Percentiles rank a stretch among this genome's conserved stretches.
These are phyloP conservation scores for Candida awuae DNA, from an alignment of 805 yeast genomes.

Conservation along the genomic window DNA sequence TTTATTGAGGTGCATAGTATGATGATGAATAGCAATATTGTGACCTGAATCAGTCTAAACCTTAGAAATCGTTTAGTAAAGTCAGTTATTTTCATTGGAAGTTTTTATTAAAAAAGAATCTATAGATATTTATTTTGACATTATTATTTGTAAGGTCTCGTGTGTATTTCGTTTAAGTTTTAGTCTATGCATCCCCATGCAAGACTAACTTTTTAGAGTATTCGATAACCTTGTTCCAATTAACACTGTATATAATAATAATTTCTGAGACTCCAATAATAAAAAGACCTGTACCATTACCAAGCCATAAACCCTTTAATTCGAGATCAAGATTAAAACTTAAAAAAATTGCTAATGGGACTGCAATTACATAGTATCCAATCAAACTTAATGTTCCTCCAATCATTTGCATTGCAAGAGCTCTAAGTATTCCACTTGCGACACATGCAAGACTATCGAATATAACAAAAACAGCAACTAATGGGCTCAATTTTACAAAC, in stretches of 20 bases:
- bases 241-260: conserved; percentile 36
- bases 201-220: conserved; percentile 16
- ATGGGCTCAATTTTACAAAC: conserved; percentile 52
- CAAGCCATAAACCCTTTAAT: conserved; percentile 66
- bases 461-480: conserved; percentile 56
- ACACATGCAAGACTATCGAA: conserved; percentile 66
- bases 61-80: too few relatives aligned
- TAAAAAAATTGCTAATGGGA: conserved; percentile 58
- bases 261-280: conserved; percentile 45
- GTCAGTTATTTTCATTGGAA: too few relatives aligned
- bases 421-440: conserved; percentile 65
- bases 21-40: too few relatives aligned
- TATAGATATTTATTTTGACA: too few relatives aligned
- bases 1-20: too few relatives aligned
- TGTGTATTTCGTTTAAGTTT: too few relatives aligned
- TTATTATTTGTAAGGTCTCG: too few relatives aligned
- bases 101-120: too few relatives aligned
- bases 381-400: conserved; percentile 65
- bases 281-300: conserved; percentile 58
- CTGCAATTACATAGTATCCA: conserved; percentile 63
- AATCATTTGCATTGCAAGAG: conserved; percentile 66
- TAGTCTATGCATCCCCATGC: conserved; percentile 2
- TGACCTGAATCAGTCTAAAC: too few relatives aligned
- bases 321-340: conserved; percentile 42
- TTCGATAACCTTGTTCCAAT: conserved; percentile 45